Percentiles rank a stretch among this genome's conserved stretches.
Conservation (phyloP, 1,284 basidiomycete genomes). For the Cryptococcus maquisensis region DNA sequence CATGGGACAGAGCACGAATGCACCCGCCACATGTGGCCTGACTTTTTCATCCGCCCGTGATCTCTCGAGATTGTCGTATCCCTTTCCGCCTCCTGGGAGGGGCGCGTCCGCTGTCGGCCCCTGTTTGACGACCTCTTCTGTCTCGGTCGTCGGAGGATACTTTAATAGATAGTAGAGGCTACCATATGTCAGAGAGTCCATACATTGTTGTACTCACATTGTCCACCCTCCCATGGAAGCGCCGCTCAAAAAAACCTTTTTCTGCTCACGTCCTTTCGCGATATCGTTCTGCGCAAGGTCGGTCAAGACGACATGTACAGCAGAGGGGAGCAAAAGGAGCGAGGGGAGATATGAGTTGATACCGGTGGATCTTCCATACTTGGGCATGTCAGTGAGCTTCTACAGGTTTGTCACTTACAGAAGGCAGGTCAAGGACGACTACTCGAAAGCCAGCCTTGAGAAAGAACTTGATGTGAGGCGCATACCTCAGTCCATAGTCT, state of each 20-base stretch:
- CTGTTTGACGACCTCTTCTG: constrained; percentile 17
- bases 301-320: constrained; percentile 51
- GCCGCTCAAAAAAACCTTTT: constrained; percentile 50
- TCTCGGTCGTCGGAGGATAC: constrained; percentile 34
- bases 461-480: constrained; percentile 49
- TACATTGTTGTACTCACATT: neutral
- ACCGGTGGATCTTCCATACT: constrained; percentile 48
- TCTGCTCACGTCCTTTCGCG: constrained; percentile 29
- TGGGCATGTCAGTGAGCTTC: neutral
- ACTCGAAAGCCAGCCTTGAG: constrained; percentile 52
- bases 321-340: constrained; percentile 47
- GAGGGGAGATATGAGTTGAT: constrained; percentile 51
- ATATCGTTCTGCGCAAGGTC: constrained; percentile 47
- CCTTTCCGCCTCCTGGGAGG: constrained; percentile 8
- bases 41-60: constrained; percentile 17
- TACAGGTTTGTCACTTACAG: constrained; percentile 36
- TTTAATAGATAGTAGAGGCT: constrained; percentile 44
- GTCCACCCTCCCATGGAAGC: constrained; percentile 15
- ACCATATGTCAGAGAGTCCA: constrained; percentile 1
- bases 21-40: constrained; percentile 43
- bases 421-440: constrained; percentile 53
- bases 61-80: constrained; percentile 21
- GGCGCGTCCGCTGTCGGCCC: constrained; percentile 11
- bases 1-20: constrained; percentile 50
- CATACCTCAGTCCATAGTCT: constrained; percentile 49